These are phyloP conservation scores for Venturia oleaginea DNA, from an alignment of 2,329 filamentous ascomycete species.

Conservation along the genomic window DNA sequence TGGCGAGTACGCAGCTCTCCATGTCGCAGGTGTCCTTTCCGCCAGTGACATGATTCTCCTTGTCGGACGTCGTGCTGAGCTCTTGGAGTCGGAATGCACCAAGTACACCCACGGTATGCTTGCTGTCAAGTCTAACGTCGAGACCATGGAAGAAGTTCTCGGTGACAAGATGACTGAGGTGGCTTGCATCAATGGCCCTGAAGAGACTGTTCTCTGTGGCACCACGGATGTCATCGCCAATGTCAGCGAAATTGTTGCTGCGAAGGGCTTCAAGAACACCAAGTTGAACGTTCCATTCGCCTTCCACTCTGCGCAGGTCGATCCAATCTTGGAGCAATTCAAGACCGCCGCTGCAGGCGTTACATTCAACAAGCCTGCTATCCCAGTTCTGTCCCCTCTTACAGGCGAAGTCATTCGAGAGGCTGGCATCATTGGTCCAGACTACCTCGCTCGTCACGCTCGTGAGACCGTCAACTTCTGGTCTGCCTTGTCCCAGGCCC, in stretches of 20 bases:
- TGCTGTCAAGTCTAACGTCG: conserved; percentile 44
- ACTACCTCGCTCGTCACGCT: conserved; percentile 56
- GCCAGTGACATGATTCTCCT: conserved; percentile 63
- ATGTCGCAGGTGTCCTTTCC: conserved; percentile 61
- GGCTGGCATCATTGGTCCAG: conserved; percentile 46
- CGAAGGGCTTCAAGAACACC: conserved; percentile 49
- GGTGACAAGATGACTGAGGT: conserved; percentile 43
- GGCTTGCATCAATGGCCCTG: conserved; percentile 68
- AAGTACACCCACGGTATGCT: conserved; percentile 59
- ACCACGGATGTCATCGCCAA: conserved; percentile 50
- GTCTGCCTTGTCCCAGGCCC: conserved; percentile 50
- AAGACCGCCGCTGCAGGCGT: conserved; percentile 46
- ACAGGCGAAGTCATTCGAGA: conserved; percentile 51
- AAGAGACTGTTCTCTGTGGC: conserved; percentile 65
- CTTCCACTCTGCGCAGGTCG: conserved; percentile 58
- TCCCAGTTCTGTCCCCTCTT: conserved; percentile 61
- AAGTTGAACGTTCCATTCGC: conserved; percentile 58
- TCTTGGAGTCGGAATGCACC: conserved; percentile 57
- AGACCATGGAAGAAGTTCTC: conserved; percentile 45
- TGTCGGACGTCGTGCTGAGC: conserved; percentile 57
- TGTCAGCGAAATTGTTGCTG: conserved; percentile 40
- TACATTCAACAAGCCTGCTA: conserved; percentile 46
- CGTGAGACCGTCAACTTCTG: conserved; percentile 63
- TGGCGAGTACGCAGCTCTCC: conserved; percentile 65
- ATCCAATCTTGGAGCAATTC: conserved; percentile 53